These are phyloP conservation scores for Entomortierella chlamydospora DNA, from an alignment of 192 early-diverging fungal species.

Conservation along the genomic window DNA sequence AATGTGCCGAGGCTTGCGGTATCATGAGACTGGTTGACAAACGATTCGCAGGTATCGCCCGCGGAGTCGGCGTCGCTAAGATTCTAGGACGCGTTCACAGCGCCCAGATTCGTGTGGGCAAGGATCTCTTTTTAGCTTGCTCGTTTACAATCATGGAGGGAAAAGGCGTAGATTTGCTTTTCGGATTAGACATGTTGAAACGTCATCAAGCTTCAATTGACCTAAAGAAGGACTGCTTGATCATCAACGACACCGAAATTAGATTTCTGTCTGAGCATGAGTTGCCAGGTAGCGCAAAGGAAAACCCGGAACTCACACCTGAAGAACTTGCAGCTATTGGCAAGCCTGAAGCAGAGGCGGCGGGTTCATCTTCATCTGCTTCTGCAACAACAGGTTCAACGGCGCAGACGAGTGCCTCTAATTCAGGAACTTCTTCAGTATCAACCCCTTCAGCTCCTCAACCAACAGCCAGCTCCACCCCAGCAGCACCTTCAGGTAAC, in stretches of 20 bases:
- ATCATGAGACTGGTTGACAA: slow-evolving; percentile 92
- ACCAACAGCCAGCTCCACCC: background rate
- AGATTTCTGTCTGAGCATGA: slow-evolving; percentile 94
- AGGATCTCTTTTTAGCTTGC: slow-evolving; percentile 80
- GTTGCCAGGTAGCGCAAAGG: slow-evolving; percentile 73
- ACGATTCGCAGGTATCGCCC: slow-evolving; percentile 89
- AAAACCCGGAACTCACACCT: slow-evolving; percentile 27
- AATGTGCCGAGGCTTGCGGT: slow-evolving; percentile 78
- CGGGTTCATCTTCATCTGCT: slow-evolving; percentile 22
- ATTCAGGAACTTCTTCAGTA: slow-evolving; percentile 1
- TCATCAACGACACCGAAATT: slow-evolving; percentile 83
- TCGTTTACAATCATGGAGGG: slow-evolving; percentile 96
- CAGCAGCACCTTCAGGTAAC: slow-evolving; percentile 11
- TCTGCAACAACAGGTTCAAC: slow-evolving; percentile 42
- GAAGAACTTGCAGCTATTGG: slow-evolving; percentile 46
- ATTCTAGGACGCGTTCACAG: slow-evolving; percentile 95
- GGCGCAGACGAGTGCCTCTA: slow-evolving; percentile 32
- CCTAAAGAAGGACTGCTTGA: slow-evolving; percentile 81
- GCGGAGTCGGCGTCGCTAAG: slow-evolving; percentile 96
- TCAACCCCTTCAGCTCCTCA: background rate
- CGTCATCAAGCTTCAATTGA: slow-evolving; percentile 94
- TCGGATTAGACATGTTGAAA: slow-evolving; percentile 97
- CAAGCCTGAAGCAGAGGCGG: slow-evolving; percentile 6
- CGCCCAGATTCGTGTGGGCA: slow-evolving; percentile 85
- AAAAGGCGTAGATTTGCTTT: slow-evolving; percentile 88